Percentiles rank a stretch among this genome's conserved stretches.
Evolutionary conservation across 2,329 filamentous ascomycete species (phyloP).

Genomic region (Ophiocordyceps camponoti-floridani): DNA sequence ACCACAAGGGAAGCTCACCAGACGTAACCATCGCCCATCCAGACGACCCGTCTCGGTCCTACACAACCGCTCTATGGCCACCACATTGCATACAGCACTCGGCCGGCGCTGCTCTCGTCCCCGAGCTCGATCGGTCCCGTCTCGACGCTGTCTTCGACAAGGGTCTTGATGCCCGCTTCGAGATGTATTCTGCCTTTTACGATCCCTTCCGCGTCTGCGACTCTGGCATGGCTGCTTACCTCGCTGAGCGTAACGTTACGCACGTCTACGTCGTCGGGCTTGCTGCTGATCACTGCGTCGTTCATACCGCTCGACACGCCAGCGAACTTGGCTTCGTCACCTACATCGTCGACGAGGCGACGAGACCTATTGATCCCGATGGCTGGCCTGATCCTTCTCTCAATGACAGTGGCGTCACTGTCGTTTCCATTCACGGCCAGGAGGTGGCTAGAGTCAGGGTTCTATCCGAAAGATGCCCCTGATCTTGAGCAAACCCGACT

Average conservation of each 20-base stretch:
- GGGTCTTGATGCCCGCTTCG: slow-evolving; percentile 53
- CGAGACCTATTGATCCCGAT: slow-evolving; percentile 48
- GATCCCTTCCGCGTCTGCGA: slow-evolving; percentile 55
- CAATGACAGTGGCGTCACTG: slow-evolving; percentile 35
- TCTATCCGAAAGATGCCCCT: not conserved
- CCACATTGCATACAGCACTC: slow-evolving; percentile 71
- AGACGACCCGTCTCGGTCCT: slow-evolving; percentile 38
- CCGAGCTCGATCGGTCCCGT: slow-evolving; percentile 43
- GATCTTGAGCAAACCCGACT: not conserved
- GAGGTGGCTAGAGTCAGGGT: slow-evolving; percentile 8
- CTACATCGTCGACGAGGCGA: slow-evolving; percentile 63
- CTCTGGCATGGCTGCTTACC: slow-evolving; percentile 39
- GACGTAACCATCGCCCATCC: slow-evolving; percentile 50
- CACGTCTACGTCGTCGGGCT: slow-evolving; percentile 77
- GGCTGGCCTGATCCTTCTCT: slow-evolving; percentile 40
- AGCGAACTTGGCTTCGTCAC: slow-evolving; percentile 56
- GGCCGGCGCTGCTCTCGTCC: slow-evolving; percentile 52
- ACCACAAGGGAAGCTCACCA: slow-evolving; percentile 44
- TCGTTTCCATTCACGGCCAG: slow-evolving; percentile 27
- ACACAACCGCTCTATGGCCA: slow-evolving; percentile 67
- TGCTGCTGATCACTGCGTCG: slow-evolving; percentile 82
- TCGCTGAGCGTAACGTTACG: slow-evolving; percentile 44
- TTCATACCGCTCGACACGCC: slow-evolving; percentile 63
- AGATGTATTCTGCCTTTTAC: slow-evolving; percentile 90
- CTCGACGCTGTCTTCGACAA: slow-evolving; percentile 61